phyloP scores from a whole-genome alignment of 805 yeast genomes.

The Starmerella potacharoeniae region DNA sequence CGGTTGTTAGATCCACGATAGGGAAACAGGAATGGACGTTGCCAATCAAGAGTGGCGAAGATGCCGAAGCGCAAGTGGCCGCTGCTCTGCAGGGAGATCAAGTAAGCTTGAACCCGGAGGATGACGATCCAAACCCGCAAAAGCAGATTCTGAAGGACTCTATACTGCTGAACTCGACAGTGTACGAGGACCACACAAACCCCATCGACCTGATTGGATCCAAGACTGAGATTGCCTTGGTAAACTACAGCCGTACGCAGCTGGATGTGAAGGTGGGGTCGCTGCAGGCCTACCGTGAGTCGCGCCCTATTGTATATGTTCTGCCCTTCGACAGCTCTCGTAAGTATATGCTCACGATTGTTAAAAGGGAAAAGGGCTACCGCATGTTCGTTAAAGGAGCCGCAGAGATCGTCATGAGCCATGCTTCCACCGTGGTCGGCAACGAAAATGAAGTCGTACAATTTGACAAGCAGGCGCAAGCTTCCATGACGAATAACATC shows the following conservation, averaged over 20 bases:
- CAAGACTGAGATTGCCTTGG: constrained; percentile 85
- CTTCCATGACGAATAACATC: constrained; percentile 34
- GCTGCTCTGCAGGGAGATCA: constrained; percentile 1
- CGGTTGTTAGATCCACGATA: constrained; percentile 61
- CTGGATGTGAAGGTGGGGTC: constrained; percentile 35
- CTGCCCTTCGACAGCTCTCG: constrained; percentile 87
- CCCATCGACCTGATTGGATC: constrained; percentile 71
- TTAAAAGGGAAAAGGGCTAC: constrained; percentile 37
- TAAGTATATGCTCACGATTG: constrained; percentile 83
- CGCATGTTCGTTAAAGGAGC: constrained; percentile 83
- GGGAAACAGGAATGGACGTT: constrained; percentile 35
- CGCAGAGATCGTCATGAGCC: constrained; percentile 67
- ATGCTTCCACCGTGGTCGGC: constrained; percentile 36
- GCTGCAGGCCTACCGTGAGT: constrained; percentile 39
- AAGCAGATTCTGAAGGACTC: constrained; percentile 38
- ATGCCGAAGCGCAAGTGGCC: constrained; percentile 1
- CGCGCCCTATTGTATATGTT: constrained; percentile 45
- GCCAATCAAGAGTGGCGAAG: not conserved
- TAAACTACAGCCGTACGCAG: constrained; percentile 51
- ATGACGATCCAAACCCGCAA: not conserved
- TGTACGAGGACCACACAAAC: constrained; percentile 48
- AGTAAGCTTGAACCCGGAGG: not conserved
- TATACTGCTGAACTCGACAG: constrained; percentile 72
- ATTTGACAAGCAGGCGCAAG: constrained; percentile 23
- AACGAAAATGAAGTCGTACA: not conserved